Percentiles rank a stretch among this genome's conserved stretches.
Evolutionary conservation across 768 basidiomycete species (phyloP).

Genomic region (Amanita subjunquillea): DNA sequence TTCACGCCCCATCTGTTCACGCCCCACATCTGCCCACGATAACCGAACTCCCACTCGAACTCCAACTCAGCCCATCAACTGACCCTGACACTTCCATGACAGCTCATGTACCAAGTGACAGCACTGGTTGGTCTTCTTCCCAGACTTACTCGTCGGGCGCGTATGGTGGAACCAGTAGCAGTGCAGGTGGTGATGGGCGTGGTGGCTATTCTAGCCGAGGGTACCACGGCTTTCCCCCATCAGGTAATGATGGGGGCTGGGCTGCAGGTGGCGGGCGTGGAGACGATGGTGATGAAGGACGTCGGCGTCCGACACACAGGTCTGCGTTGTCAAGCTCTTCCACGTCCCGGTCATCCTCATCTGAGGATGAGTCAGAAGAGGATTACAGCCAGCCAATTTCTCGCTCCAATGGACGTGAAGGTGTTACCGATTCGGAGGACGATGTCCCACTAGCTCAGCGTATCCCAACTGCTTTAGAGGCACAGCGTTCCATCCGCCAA

Average conservation of each 20-base stretch:
- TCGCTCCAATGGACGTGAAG: slow-evolving; percentile 9
- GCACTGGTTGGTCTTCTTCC: slow-evolving; percentile 13
- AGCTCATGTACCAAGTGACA: slow-evolving; percentile 10
- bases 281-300: slow-evolving; percentile 28
- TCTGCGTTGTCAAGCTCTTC: slow-evolving; percentile 24
- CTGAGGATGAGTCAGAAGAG: slow-evolving; percentile 32
- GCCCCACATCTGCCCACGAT: not conserved
- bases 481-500: slow-evolving; percentile 70
- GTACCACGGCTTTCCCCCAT: slow-evolving; percentile 9
- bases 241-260: slow-evolving; percentile 12
- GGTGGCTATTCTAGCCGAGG: slow-evolving; percentile 7
- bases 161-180: slow-evolving; percentile 2
- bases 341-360: slow-evolving; percentile 25
- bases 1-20: not conserved
- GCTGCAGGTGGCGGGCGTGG: slow-evolving; percentile 16
- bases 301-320: slow-evolving; percentile 17
- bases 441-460: slow-evolving; percentile 77
- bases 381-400: slow-evolving; percentile 25
- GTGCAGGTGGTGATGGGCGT: not conserved
- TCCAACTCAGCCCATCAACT: not conserved
- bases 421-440: slow-evolving; percentile 41
- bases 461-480: slow-evolving; percentile 74
- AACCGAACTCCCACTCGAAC: not conserved
- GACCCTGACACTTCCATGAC: not conserved
- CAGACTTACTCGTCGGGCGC: not conserved